A percentile compares a stretch with the other conserved stretches of the same genome.
Evolutionary conservation across 345 rosid species (phyloP).

Genomic region (Euphorbia pulcherrima): DNA sequence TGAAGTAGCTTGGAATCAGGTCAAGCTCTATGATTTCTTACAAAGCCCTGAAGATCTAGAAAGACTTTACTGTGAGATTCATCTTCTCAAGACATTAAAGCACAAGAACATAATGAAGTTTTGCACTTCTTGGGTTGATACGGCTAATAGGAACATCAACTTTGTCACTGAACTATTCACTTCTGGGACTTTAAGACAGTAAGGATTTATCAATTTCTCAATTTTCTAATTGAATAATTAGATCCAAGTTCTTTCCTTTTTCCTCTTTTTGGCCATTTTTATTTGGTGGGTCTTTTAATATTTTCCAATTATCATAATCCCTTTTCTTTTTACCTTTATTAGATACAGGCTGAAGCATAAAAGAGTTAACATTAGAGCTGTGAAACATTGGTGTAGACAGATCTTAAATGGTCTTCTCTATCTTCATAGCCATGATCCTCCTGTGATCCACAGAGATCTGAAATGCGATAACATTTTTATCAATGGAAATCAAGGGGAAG

Average conservation of each 20-base stretch:
- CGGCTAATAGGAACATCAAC: slow-evolving; percentile 72
- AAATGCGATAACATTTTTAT: slow-evolving; percentile 93
- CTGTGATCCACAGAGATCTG: slow-evolving; percentile 94
- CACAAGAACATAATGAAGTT: slow-evolving; percentile 88
- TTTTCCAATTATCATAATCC: background rate
- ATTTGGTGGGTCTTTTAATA: slow-evolving; percentile 19
- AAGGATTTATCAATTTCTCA: slow-evolving; percentile 31
- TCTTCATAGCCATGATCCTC: slow-evolving; percentile 84
- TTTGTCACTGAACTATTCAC: slow-evolving; percentile 96
- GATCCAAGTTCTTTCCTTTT: background rate
- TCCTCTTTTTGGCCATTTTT: slow-evolving; percentile 9
- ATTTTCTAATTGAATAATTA: slow-evolving; percentile 10
- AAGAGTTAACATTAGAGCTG: slow-evolving; percentile 82
- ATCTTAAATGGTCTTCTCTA: slow-evolving; percentile 76
- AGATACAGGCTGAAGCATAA: slow-evolving; percentile 81
- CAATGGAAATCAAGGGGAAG: slow-evolving; percentile 96
- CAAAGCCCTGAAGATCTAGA: slow-evolving; percentile 93
- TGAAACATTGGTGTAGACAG: slow-evolving; percentile 95
- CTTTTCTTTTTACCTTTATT: slow-evolving; percentile 3
- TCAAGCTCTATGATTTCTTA: slow-evolving; percentile 84
- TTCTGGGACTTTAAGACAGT: slow-evolving; percentile 91
- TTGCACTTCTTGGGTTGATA: slow-evolving; percentile 90
- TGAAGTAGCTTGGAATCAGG: slow-evolving; percentile 99
- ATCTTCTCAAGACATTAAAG: slow-evolving; percentile 87
- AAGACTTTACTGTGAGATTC: slow-evolving; percentile 90